Conservation (phyloP, 148 eudicot species). For the Chenopodium quinoa region DNA sequence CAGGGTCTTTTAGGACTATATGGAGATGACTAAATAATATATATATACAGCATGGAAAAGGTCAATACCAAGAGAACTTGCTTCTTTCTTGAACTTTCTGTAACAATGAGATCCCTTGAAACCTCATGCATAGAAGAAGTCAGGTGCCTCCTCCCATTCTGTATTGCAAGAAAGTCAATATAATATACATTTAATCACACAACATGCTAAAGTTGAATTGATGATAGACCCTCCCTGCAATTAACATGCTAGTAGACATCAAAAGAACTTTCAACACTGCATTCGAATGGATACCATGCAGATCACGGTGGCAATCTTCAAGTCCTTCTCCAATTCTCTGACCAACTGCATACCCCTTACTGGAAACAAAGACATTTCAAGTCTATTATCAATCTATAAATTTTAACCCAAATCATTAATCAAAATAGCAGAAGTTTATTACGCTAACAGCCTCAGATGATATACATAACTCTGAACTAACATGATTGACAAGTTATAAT, state of each 20-base stretch:
- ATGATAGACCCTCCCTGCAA: not conserved
- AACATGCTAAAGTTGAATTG: not conserved
- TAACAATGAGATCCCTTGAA: conserved; percentile 94
- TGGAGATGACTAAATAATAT: too few relatives aligned
- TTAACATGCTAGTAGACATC: not conserved
- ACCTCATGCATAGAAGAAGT: conserved; percentile 91
- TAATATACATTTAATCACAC: not conserved
- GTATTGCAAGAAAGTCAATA: conserved; percentile 28
- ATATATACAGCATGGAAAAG: not conserved
- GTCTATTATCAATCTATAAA: conserved; percentile 14
- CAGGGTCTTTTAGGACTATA: not conserved
- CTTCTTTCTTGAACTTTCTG: conserved; percentile 77
- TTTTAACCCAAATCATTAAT: not conserved
- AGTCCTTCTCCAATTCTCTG: conserved; percentile 84
- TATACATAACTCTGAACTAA: not conserved
- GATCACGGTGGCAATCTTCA: conserved; percentile 93
- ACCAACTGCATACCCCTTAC: conserved; percentile 98
- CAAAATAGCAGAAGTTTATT: not conserved
- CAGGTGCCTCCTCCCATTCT: conserved; percentile 93
- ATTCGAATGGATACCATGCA: conserved; percentile 71
- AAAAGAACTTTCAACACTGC: not conserved
- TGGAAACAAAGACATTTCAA: conserved; percentile 35
- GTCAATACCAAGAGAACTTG: conserved; percentile 81
- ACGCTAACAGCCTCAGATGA: not conserved
- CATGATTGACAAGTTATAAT: not conserved